Base-by-base conservation (phyloP, 352 stramenopile species). In the Pythium aphanidermatum region DNA sequence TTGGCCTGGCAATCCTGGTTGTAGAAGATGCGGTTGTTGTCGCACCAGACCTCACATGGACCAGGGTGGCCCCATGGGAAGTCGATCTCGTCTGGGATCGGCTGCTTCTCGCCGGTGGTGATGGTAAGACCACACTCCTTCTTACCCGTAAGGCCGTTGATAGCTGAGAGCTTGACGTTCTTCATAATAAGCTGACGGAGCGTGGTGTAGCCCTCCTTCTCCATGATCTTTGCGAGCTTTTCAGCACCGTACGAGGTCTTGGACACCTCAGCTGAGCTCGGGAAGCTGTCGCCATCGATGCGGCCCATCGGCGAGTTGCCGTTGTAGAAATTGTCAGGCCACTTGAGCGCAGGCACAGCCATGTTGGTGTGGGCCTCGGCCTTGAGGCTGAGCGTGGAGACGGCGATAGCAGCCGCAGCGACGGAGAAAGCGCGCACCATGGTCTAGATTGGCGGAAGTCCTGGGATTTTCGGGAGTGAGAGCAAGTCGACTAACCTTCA, bases 41-140 rank as follows among this genome's bases (percentile, higher is more conserved):
- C 50, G 30, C 53, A 61, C 45, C 45, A 62, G 17, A 47, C 20
- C 28, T 57, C 54, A 24, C 54, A 62, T 26, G 54, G 54, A 12
- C 54, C 54, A 8, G 16, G n/a, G 25, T 58, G 49, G 14, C 8
- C 34, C 32, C 33, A 51, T 12, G 23, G 21, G 11, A 32, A 51
- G 11, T 46, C 49, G 36, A 55, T 16, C 17, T 30, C 17, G 38
- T 40, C 38, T 3, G 47, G 35, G 6, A 55, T 10, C 3, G 36
- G 37, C 27, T 48, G 37, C 5, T 24, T 24, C 8, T 28, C 16
- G 5, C 36, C 17, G 13, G 36, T 28, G 7, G 14, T 43, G 19
- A 43, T 24, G 17, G 36, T 28, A 9, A 43, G n/a, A 38, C 32
- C 36, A 26, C 17, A 43, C 36, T 24, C 36, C 16, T 28, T 43